phyloP scores from a whole-genome alignment of 2,329 filamentous ascomycete species.

The Paracoccidioides lutzii region DNA sequence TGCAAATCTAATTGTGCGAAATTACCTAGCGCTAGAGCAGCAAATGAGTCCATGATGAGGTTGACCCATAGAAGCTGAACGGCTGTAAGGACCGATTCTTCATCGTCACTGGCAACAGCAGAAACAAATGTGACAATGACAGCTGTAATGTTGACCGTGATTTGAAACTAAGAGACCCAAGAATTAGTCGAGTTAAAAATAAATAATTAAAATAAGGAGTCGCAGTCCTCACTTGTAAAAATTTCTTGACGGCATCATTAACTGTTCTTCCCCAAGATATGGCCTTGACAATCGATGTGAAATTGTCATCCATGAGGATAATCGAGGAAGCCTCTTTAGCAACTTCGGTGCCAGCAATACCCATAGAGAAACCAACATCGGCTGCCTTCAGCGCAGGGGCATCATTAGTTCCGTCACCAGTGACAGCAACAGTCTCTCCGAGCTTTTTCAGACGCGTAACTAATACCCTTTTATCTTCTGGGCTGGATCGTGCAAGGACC shows the following conservation, averaged over 20 bases:
- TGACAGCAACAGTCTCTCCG: conserved; percentile 49
- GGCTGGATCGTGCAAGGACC: conserved; percentile 52
- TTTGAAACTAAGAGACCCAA: conserved; percentile 35
- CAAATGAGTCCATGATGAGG: conserved; percentile 93
- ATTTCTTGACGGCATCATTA: conserved; percentile 56
- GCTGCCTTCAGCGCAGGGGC: conserved; percentile 53
- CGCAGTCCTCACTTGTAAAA: conserved; percentile 28
- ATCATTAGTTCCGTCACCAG: conserved; percentile 56
- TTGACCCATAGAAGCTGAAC: conserved; percentile 95
- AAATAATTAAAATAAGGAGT: not conserved
- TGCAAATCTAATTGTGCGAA: not conserved
- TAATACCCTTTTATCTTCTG: conserved; percentile 54
- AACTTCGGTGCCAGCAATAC: conserved; percentile 53
- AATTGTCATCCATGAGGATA: conserved; percentile 55
- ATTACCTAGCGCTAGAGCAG: conserved; percentile 57
- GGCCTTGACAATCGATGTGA: conserved; percentile 51
- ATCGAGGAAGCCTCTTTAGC: conserved; percentile 56
- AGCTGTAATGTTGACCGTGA: conserved; percentile 83
- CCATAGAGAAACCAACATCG: conserved; percentile 58
- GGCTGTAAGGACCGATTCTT: conserved; percentile 67
- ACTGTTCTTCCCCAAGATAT: conserved; percentile 55
- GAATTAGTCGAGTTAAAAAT: not conserved
- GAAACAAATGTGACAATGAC: conserved; percentile 84
- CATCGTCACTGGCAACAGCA: conserved; percentile 58
- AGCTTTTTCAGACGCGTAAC: conserved; percentile 48